Base-by-base conservation (phyloP, 1,284 basidiomycete genomes). In the Sporisorium sorghi region DNA sequence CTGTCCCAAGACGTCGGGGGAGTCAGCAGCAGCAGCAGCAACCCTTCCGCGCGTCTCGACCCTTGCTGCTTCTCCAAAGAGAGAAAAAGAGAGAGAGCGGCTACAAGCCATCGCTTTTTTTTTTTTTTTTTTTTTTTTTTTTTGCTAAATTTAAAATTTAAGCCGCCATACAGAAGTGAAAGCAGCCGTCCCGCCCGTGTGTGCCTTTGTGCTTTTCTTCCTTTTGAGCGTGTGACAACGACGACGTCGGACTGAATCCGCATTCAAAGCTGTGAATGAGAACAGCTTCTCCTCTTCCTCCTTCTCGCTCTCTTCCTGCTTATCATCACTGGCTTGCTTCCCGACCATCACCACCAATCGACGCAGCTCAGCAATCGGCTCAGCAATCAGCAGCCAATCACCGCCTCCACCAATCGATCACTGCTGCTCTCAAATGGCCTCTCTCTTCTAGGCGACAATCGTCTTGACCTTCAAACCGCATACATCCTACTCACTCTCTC, bases 361-460 rank as follows among this genome's bases (percentile, higher is more conserved):
- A 17, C 37, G 19, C 37, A 17, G 15, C 35, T 37, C 35, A 17
- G 32, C 35, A 37, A 1, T 5, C 4, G n/a, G 35, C 35, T 37
- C 35, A 37, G 33, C 33, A 35, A 8, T 44, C 43, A 43, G 24
- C 43, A 44, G 43, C 26, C 26, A 4, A 32, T n/a, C 26, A n/a
- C 28, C 30, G 32, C 46, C 19, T 8, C 28, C 15, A 17, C n/a
- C 46, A 30, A 30, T 26, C 43, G 24, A 9, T 19, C 17, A 47
- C 37, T n/a, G 26, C 46, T 30, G 26, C 46, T 17, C 54, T 44
- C 47, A 10, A 49, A 67, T 67, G 64, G 42, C 32, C 48, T 53
- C 42, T 19, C 37, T 47, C 21, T 67, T 47, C 21, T 67, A 51
- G 51, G 42, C 39, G 33, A 10, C 24, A n/a, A 23, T 7, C 23